Conservation (phyloP, 2,329 filamentous ascomycete genomes). For the Monilinia polystroma region DNA sequence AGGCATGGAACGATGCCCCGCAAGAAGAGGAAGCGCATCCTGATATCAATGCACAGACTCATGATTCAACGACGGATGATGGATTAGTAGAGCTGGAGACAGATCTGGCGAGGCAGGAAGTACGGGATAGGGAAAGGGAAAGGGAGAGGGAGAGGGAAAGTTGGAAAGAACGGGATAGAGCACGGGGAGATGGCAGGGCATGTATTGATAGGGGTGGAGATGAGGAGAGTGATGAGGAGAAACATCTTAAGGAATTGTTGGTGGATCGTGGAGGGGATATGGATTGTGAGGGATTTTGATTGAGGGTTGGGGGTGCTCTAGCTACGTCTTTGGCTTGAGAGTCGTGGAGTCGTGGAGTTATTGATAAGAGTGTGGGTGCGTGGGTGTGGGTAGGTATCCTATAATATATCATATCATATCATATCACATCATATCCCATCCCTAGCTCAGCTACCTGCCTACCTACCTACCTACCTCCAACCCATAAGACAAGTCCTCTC, state of each 20-base stretch:
- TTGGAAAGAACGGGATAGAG: not conserved
- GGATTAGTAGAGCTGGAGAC: slow-evolving; percentile 14
- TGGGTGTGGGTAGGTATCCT: too few species aligned
- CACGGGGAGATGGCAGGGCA: not conserved
- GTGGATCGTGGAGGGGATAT: slow-evolving; percentile 7
- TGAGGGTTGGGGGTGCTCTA: too few species aligned
- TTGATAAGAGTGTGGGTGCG: too few species aligned
- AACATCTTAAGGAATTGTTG: slow-evolving; percentile 21
- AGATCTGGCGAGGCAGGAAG: slow-evolving; percentile 12
- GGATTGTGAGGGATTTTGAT: slow-evolving; percentile 12
- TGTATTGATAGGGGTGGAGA: not conserved
- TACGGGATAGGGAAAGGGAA: not conserved
- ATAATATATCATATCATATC: too few species aligned
- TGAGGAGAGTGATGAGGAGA: slow-evolving; percentile 22
- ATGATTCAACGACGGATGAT: slow-evolving; percentile 3
- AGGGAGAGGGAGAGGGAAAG: too few species aligned
- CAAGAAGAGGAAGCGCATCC: too few species aligned
- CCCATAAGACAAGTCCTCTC: too few species aligned
- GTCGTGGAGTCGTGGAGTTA: too few species aligned
- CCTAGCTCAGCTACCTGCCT: too few species aligned
- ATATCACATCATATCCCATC: too few species aligned
- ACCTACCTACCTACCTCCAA: too few species aligned
- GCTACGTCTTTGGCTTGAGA: too few species aligned
- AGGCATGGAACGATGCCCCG: slow-evolving; percentile 23
- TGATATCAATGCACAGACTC: not conserved